Base-by-base conservation (phyloP, 768 basidiomycete genomes). In the Lyophyllum decastes region DNA sequence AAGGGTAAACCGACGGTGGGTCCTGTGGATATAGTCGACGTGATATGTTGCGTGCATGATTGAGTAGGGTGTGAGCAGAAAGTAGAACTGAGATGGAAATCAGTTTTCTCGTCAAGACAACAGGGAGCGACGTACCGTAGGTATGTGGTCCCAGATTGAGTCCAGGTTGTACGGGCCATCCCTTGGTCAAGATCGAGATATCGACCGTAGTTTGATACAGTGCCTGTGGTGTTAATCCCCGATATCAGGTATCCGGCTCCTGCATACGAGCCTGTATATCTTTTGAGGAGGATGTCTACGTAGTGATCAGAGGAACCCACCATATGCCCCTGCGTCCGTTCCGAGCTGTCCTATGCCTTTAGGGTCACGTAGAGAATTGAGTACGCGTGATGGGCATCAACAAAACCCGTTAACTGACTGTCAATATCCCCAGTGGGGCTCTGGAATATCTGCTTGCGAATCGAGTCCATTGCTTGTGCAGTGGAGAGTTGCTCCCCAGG, bases 101-200 rank as follows among this genome's bases (percentile, higher is more conserved):
- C 16, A 47, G 25, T 14, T 34, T 33, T n/a, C n/a, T 26, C 19
- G 35, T 4, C 3, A 38, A 12, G 35, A 38, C 16, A 38, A 9
- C 5, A 38, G 55, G 66, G 47, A 30, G 30, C 35, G 35, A 56
- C 67, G 47, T 64, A 86, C 88, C 89, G 78, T 52, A 73, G 68
- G 46, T 83, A 83, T 14, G 73, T 70, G 7, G 66, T 68, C 22
- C 75, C 76, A 27, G 68, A 74, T 64, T 87, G 83, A 0, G 78
- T 78, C 89, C 90, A 91, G 1, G 73, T 73, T 0, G 87, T 84
- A 27, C 79, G 76, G 8, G 81, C 76, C 27, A 87, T 69, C 2
- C 78, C 87, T 58, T 81, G 71, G 58, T 91, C 88, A 27, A 92
- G 72, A 60, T 92, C 88, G 33, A 92, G 75, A 83, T 86, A 90